A percentile compares a stretch with the other conserved stretches of the same genome.
Evolutionary conservation across 2,329 filamentous ascomycete genomes (phyloP).

Genomic region (Simplicillium sp.): DNA sequence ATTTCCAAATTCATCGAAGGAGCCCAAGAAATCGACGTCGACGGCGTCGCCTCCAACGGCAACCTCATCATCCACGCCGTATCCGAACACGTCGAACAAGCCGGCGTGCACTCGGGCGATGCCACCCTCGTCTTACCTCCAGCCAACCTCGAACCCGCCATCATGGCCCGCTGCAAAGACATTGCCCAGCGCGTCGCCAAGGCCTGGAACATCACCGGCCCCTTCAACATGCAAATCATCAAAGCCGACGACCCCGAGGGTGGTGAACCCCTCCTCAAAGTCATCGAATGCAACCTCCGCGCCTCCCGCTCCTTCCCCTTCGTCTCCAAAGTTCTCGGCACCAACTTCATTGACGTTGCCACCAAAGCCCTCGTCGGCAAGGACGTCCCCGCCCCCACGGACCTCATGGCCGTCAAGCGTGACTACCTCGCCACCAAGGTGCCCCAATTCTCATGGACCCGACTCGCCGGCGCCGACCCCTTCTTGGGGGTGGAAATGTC

Average conservation of each 20-base stretch:
- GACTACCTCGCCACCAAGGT: conserved; percentile 97
- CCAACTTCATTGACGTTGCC: conserved; percentile 93
- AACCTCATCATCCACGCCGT: conserved; percentile 86
- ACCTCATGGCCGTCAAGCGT: conserved; percentile 82
- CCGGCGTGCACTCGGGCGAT: conserved; percentile 96
- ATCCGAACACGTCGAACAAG: conserved; percentile 92
- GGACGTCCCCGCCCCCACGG: conserved; percentile 72
- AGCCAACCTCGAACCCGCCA: conserved; percentile 62
- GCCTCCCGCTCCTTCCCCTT: conserved; percentile 98
- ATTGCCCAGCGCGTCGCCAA: conserved; percentile 95
- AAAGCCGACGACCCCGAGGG: conserved; percentile 73
- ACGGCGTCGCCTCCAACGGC: conserved; percentile 80
- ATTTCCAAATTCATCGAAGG: conserved; percentile 98
- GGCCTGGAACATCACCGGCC: conserved; percentile 94
- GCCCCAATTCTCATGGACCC: conserved; percentile 97
- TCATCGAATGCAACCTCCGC: conserved; percentile 97
- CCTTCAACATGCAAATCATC: conserved; percentile 99
- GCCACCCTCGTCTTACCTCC: conserved; percentile 91
- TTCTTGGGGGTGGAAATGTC: conserved; percentile 98
- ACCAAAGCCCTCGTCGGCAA: conserved; percentile 85
- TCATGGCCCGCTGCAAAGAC: conserved; percentile 83
- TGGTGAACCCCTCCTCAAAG: conserved; percentile 71
- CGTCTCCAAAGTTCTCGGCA: conserved; percentile 91
- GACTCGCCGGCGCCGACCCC: conserved; percentile 91
- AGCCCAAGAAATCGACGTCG: conserved; percentile 91